Base-by-base conservation (phyloP, 202 grass and related monocot genomes). In the Digitaria exilis region DNA sequence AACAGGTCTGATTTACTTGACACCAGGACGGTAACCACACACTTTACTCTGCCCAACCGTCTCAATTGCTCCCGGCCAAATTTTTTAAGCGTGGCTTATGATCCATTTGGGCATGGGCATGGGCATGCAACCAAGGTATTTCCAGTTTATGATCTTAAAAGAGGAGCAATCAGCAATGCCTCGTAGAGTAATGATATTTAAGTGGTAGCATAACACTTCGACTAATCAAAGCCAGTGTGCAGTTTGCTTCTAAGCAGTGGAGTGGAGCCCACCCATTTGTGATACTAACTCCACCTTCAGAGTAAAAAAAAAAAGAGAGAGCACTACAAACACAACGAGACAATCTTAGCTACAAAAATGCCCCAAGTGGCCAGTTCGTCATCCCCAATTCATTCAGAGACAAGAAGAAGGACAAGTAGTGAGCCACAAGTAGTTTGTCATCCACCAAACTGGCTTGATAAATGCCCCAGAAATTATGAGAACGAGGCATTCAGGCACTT, bases 211-310 rank as follows among this genome's bases (percentile, higher is more conserved):
- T 18, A 19, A 21, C 39, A 34, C 48, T 17, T n/a, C 1, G 35
- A 63, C 24, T 80, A 39, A 66, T 19, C 3, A 75, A 68, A 80
- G 17, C 10, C 49, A 57, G 24, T 21, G 24, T 80, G 24, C 50
- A 43, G 24, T 8, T 17, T 69, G 31, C 0, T 14, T 7, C 3
- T 15, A 81, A 46, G 45, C 25, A 60, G 28, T 60, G 75, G n/a
- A 60, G 28, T 60, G 75, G n/a, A 58, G 16, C 18, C 26, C 63
- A 74, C 18, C 26, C 63, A 74, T 65, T 64, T 74, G 48, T 56
- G 66, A 85, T 65, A 44, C 58, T 35, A 80, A 73, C 39, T 62
- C 30, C 24, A 80, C 75, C 76, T 24, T 24, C 22, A 42, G 65
- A 72, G 16, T 72, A 51, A 10, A 62, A 39, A 39, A 62, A 10